phyloP scores from a whole-genome alignment of 805 yeast species.

The Priceomyces melissophilus region DNA sequence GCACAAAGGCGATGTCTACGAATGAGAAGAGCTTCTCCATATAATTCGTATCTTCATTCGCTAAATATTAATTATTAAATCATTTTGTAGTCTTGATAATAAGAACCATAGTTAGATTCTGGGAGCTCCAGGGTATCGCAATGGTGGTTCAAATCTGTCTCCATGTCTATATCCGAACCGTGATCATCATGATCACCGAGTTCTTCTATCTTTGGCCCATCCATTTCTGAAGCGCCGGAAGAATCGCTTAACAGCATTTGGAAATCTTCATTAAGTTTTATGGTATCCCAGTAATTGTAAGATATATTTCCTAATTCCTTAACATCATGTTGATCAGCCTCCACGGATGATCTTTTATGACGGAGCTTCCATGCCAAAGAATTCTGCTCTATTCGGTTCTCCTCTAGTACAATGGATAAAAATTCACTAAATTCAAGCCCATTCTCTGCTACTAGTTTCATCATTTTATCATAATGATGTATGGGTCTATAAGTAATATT shows the following conservation, averaged over 20 bases:
- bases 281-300: slow-evolving; percentile 37
- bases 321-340: slow-evolving; percentile 6
- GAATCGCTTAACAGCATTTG: slow-evolving; percentile 17
- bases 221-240: not conserved
- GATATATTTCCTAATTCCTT: slow-evolving; percentile 18
- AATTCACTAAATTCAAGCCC: slow-evolving; percentile 20
- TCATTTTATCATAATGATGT: slow-evolving; percentile 19
- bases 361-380: no score
- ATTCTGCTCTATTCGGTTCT: slow-evolving; percentile 20
- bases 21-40: not conserved
- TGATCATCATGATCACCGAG: slow-evolving; percentile 1
- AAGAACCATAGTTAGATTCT: slow-evolving; percentile 18
- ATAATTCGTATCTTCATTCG: not conserved
- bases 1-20: not conserved
- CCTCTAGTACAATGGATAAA: slow-evolving; percentile 21
- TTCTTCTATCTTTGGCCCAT: not conserved
- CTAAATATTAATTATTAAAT: not conserved
- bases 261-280: slow-evolving; percentile 22
- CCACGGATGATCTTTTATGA: not conserved
- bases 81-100: slow-evolving; percentile 10
- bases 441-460: slow-evolving; percentile 18
- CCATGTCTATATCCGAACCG: slow-evolving; percentile 8
- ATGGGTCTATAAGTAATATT: slow-evolving; percentile 17
- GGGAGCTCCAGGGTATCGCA: not conserved
- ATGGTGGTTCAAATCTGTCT: slow-evolving; percentile 1